Percentiles rank a stretch among this genome's conserved stretches.
phyloP scores from a whole-genome alignment of 2,329 filamentous ascomycete species.

The Beauveria medogensis region DNA sequence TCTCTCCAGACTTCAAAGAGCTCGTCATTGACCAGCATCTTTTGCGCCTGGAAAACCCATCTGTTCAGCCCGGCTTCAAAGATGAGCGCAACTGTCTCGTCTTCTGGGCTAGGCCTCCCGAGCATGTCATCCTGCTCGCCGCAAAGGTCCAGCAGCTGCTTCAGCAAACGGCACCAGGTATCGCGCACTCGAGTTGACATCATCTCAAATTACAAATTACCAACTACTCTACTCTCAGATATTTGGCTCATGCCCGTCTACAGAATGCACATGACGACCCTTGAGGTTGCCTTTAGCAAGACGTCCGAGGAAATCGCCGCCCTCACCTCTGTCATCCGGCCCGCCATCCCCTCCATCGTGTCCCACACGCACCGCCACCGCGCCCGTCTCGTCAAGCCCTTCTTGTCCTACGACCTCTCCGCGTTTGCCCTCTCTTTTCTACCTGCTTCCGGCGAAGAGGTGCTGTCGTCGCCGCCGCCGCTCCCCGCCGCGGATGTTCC shows the following conservation, averaged over 20 bases:
- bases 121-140: conserved; percentile 61
- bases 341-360: conserved; percentile 50
- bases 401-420: conserved; percentile 75
- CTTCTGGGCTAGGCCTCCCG: conserved; percentile 79
- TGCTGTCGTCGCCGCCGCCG: conserved; percentile 29
- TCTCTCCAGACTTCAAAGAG: conserved; percentile 58
- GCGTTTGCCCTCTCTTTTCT: conserved; percentile 83
- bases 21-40: conserved; percentile 72
- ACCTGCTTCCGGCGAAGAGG: conserved; percentile 60
- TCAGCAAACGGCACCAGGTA: conserved; percentile 59
- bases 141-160: conserved; percentile 60
- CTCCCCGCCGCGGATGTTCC: conserved; percentile 26
- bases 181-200: too few species aligned
- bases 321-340: conserved; percentile 50
- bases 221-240: conserved; percentile 33
- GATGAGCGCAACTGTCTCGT: conserved; percentile 78
- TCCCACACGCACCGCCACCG: conserved; percentile 61
- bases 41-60: conserved; percentile 55
- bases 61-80: conserved; percentile 57
- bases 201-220: too few species aligned
- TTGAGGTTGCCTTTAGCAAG: conserved; percentile 78
- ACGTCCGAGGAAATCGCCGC: conserved; percentile 59
- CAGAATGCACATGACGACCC: conserved; percentile 73
- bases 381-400: conserved; percentile 70
- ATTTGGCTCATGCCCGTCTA: conserved; percentile 80